Percentiles rank a stretch among this genome's conserved stretches.
phyloP scores from a whole-genome alignment of 2,329 filamentous ascomycete species.

The Arthroderma uncinatum region DNA sequence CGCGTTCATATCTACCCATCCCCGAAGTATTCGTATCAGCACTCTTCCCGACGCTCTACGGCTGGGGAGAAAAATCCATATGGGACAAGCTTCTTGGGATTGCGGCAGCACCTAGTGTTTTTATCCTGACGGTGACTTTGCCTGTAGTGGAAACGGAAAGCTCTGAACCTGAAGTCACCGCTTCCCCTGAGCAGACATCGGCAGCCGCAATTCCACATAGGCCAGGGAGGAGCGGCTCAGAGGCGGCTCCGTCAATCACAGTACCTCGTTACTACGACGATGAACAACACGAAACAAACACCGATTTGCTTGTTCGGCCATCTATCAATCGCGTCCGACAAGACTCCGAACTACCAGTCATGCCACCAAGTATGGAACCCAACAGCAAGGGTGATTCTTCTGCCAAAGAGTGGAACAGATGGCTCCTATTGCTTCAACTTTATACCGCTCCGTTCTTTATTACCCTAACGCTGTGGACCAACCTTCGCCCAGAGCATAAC shows the following conservation, averaged over 20 bases:
- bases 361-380: conserved; percentile 26
- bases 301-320: background rate
- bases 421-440: conserved; percentile 75
- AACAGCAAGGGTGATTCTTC: conserved; percentile 10
- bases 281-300: background rate
- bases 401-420: conserved; percentile 67
- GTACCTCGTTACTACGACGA: background rate
- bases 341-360: conserved; percentile 33
- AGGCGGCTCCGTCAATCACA: background rate
- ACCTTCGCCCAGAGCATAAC: conserved; percentile 47
- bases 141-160: conserved; percentile 71
- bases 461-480: conserved; percentile 55
- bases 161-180: conserved; percentile 33
- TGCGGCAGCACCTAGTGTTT: conserved; percentile 78
- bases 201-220: background rate
- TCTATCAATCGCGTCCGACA: conserved; percentile 10
- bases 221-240: background rate
- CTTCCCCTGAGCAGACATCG: background rate
- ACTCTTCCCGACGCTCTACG: conserved; percentile 75
- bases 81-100: conserved; percentile 74
- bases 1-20: conserved; percentile 59
- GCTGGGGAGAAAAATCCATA: conserved; percentile 70
- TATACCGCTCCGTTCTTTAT: conserved; percentile 82
- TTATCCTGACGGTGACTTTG: conserved; percentile 77
- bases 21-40: conserved; percentile 61